Evolutionary conservation across 495 filamentous ascomycete species (phyloP).

Genomic region (Endocarpon pusillum): DNA sequence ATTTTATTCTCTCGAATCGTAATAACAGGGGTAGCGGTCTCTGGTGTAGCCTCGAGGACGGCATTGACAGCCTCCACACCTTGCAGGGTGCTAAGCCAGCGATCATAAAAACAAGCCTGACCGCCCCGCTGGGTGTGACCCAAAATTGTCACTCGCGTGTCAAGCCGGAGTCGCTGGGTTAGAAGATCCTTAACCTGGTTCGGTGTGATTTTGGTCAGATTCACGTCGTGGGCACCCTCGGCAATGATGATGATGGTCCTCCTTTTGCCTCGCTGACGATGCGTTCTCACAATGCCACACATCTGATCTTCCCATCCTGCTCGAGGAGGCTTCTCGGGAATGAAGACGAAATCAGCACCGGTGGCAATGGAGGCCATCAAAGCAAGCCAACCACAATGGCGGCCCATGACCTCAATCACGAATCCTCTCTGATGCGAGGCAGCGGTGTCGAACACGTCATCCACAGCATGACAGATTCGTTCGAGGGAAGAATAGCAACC

Average conservation of each 20-base stretch:
- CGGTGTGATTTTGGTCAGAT: conserved; percentile 72
- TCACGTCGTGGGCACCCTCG: conserved; percentile 76
- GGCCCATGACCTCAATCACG: conserved; percentile 98
- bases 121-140: conserved; percentile 95
- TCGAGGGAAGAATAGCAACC: conserved; percentile 87
- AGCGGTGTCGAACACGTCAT: conserved; percentile 93
- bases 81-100: conserved; percentile 82
- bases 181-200: conserved; percentile 72
- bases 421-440: conserved; percentile 95
- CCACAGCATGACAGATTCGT: conserved; percentile 84
- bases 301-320: conserved; percentile 84
- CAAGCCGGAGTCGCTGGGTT: conserved; percentile 58
- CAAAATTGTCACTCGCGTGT: conserved; percentile 88
- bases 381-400: conserved; percentile 95
- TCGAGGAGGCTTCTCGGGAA: conserved; percentile 83
- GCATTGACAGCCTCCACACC: conserved; percentile 94
- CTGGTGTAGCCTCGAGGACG: conserved; percentile 78
- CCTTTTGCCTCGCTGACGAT: conserved; percentile 79
- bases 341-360: conserved; percentile 91
- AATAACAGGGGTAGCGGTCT: conserved; percentile 86
- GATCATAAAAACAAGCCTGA: conserved; percentile 80
- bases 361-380: conserved; percentile 92
- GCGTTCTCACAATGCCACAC: conserved; percentile 64
- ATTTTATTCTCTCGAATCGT: conserved; percentile 98
- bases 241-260: conserved; percentile 97